Evolutionary conservation across 352 stramenopile species (phyloP), one percentile per base, ranked within the genome.

Genomic region (Globisporangium viniferum): DNA sequence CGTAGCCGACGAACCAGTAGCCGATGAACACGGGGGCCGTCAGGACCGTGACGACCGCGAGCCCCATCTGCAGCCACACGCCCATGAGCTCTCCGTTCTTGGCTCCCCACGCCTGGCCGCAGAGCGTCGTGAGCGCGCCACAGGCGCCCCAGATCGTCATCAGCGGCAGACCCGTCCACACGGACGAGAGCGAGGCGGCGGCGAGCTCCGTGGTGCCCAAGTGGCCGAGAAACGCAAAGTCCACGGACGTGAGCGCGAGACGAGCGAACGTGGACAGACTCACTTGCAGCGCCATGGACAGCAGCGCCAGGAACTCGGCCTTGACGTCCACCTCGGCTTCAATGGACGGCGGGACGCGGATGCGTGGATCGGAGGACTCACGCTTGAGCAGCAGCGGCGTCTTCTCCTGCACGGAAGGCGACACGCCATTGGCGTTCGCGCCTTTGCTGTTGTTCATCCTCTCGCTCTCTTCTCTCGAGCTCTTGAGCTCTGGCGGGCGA

Each of bases 261-360:
- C 86, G 81, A 22, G 84, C 86, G 67, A 92, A 89, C 0, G 84
- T 94, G 1, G 86, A 86, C 24, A 94, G 73, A 51, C 78, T 90
- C 29, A 94, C 86, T 67, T 94, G 86, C 66, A 92, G 71, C 51
- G 86, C 86, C 82, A 94, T 92, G 63, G 75, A 89, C 57, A 74
- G 75, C 49, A 94, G 77, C 59, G 78, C 66, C 61, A 74, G 69
- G 66, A 94, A 88, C 71, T 94, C 86, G 51, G 70, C 67, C 20
- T 69, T 67, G 31, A 85, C 73, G 66, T 94, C 73, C 29, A 94
- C 79, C 0, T 73, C 71, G 4, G 72, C 62, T 67, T 92, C 82
- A 7, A 15, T 4, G 36, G 10, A 44, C 36, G 36, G 36, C 36
- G 61, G 60, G 39, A 20, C 39, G 14, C 39, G 39, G 39, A 46